phyloP scores from a whole-genome alignment of 2,329 filamentous ascomycete genomes.

The Catunica adiposa region DNA sequence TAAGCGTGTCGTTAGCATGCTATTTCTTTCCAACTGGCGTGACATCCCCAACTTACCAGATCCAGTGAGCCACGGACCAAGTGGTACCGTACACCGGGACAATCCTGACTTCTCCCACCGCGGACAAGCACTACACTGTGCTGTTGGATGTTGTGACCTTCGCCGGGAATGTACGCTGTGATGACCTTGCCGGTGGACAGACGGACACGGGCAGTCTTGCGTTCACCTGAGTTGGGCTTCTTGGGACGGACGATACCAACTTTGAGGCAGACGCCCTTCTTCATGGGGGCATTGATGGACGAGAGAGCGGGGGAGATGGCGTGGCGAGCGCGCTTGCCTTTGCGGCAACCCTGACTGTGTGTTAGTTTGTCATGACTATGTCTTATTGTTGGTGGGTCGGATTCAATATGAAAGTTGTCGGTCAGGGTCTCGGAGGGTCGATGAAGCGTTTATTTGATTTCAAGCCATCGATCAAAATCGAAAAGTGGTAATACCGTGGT shows the following conservation, averaged over 20 bases:
- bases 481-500: neutral
- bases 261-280: constrained; percentile 92
- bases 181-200: constrained; percentile 75
- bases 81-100: constrained; percentile 94
- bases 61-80: constrained; percentile 82
- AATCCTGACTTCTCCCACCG: constrained; percentile 87
- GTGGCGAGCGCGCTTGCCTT: constrained; percentile 65
- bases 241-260: constrained; percentile 90
- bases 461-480: too few species aligned
- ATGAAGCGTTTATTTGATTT: too few species aligned
- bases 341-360: constrained; percentile 50
- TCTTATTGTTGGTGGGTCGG: neutral
- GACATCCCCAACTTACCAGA: constrained; percentile 48
- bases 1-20: neutral
- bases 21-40: neutral
- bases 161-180: constrained; percentile 88
- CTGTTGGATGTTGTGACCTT: constrained; percentile 98
- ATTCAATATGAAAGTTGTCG: too few species aligned
- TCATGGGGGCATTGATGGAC: constrained; percentile 51
- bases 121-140: constrained; percentile 95
- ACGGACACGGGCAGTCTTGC: constrained; percentile 85
- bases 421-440: too few species aligned
- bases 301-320: constrained; percentile 72
- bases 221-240: constrained; percentile 96
- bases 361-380: neutral